phyloP scores from a whole-genome alignment of 2,329 filamentous ascomycete genomes.

The Cladosporium velox region DNA sequence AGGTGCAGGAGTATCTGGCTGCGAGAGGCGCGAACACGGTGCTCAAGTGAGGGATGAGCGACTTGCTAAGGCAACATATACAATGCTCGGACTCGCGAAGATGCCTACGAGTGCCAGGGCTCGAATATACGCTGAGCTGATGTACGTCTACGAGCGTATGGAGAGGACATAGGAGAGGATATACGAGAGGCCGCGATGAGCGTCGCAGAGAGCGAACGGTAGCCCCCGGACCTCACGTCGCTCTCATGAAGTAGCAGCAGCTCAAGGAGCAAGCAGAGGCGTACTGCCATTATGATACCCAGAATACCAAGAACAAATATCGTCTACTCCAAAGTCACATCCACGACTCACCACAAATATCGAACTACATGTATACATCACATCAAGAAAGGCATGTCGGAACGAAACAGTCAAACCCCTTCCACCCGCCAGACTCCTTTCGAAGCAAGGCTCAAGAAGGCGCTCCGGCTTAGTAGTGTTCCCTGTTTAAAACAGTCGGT shows the following conservation, averaged over 20 bases:
- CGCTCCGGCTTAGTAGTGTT: constrained; percentile 99
- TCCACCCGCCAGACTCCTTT: constrained; percentile 84
- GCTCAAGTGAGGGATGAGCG: constrained; percentile 64
- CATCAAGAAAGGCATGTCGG: constrained; percentile 57
- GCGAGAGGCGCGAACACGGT: constrained; percentile 90
- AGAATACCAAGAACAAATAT: not conserved
- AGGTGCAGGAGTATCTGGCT: constrained; percentile 85
- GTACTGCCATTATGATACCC: constrained; percentile 18
- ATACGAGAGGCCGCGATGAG: not conserved
- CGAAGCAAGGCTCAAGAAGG: constrained; percentile 78
- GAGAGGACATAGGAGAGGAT: not conserved
- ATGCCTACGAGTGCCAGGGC: not conserved
- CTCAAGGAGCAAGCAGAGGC: not conserved
- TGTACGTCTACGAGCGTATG: no score
- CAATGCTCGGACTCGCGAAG: not conserved
- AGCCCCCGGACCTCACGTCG: not conserved
- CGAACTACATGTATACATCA: constrained; percentile 31
- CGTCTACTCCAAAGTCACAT: not conserved
- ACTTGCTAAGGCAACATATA: not conserved
- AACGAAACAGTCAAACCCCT: constrained; percentile 90
- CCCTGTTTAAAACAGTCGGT: constrained; percentile 35
- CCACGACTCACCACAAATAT: not conserved
- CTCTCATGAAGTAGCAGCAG: not conserved
- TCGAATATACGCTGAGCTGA: not conserved
- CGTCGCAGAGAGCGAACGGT: not conserved